Conservation (phyloP, 2,329 filamentous ascomycete species). For the Pseudogymnoascus sp. region DNA sequence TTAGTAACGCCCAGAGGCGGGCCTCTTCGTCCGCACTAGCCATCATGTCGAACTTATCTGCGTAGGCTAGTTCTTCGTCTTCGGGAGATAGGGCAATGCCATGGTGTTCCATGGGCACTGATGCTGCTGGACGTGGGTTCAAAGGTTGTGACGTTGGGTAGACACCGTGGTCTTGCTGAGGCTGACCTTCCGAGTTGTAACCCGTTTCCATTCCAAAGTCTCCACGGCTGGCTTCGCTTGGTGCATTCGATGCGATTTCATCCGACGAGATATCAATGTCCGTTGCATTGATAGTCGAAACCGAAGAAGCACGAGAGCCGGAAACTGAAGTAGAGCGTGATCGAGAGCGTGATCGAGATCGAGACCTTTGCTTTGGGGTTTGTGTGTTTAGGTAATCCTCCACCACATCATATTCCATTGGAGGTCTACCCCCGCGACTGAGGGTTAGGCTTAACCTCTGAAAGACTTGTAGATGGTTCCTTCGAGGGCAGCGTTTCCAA, state of each 20-base stretch:
- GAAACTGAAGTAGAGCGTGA: slow-evolving; percentile 20
- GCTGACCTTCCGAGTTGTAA: not conserved
- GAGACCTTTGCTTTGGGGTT: slow-evolving; percentile 1
- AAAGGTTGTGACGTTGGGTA: not conserved
- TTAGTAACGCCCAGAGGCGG: slow-evolving; percentile 22
- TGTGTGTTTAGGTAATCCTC: slow-evolving; percentile 18
- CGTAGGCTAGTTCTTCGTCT: slow-evolving; percentile 8
- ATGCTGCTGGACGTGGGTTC: not conserved
- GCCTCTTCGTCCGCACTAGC: slow-evolving; percentile 21
- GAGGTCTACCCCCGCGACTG: slow-evolving; percentile 13
- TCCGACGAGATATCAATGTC: slow-evolving; percentile 6
- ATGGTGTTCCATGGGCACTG: not conserved
- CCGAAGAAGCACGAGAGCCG: not conserved
- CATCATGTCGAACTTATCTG: slow-evolving; percentile 22
- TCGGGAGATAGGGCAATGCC: not conserved
- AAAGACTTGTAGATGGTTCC: slow-evolving; percentile 43
- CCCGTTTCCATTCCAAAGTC: not conserved
- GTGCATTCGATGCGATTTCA: not conserved
- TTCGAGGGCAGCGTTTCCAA: slow-evolving; percentile 43
- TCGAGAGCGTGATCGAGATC: slow-evolving; percentile 16
- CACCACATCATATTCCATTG: slow-evolving; percentile 30
- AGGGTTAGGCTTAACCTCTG: slow-evolving; percentile 25
- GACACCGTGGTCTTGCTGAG: not conserved
- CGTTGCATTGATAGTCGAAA: not conserved
- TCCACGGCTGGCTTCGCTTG: slow-evolving; percentile 10